These are phyloP conservation scores for Parachaetomium inaequale DNA, from an alignment of 495 filamentous ascomycete genomes.

Conservation along the genomic window DNA sequence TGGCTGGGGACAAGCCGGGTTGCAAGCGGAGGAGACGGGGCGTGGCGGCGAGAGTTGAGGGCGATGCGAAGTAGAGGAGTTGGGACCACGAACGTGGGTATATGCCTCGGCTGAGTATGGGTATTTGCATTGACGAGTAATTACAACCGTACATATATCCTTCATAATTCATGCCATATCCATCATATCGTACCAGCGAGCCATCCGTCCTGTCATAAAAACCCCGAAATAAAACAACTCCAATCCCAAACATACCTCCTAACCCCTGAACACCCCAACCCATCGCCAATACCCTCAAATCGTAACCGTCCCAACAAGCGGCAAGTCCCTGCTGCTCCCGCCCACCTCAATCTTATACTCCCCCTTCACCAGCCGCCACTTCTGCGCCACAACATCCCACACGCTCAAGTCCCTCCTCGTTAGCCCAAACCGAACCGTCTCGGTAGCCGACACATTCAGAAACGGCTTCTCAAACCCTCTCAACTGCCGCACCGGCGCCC, in stretches of 20 bases:
- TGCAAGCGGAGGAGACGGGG: background rate
- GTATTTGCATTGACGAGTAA: background rate
- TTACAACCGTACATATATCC: background rate
- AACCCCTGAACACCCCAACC: too few species aligned
- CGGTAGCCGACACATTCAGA: slow-evolving; percentile 41
- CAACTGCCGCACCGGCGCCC: slow-evolving; percentile 52
- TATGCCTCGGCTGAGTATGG: background rate
- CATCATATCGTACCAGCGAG: background rate
- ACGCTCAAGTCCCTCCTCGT: slow-evolving; percentile 63
- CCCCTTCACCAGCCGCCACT: slow-evolving; percentile 54
- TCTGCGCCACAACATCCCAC: slow-evolving; percentile 60
- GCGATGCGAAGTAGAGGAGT: background rate
- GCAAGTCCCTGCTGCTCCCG: slow-evolving; percentile 63
- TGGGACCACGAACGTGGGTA: background rate
- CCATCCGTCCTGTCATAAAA: background rate
- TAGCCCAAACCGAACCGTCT: slow-evolving; percentile 51
- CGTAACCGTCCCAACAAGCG: slow-evolving; percentile 42
- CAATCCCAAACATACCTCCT: too few species aligned
- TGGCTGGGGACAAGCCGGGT: background rate
- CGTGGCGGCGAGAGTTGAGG: background rate
- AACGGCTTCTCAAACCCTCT: slow-evolving; percentile 64
- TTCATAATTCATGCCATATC: background rate
- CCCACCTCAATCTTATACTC: slow-evolving; percentile 53
- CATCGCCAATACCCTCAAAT: slow-evolving; percentile 16
- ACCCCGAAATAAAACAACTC: background rate